phyloP scores from a whole-genome alignment of 306 rosid species.

The Prunus padus region DNA sequence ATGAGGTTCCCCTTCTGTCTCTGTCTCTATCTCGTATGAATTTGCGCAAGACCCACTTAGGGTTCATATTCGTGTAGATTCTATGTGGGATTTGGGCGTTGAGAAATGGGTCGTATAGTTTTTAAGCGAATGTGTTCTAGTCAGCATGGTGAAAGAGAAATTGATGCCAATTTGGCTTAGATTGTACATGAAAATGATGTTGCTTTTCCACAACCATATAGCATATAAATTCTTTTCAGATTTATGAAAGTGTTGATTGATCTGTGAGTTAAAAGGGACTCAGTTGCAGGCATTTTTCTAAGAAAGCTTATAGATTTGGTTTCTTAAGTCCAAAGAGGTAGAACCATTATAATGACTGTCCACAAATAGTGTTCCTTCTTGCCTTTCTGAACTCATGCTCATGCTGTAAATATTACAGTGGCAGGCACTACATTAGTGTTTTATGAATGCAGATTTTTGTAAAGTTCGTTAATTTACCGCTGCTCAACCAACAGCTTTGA shows the following conservation, averaged over 20 bases:
- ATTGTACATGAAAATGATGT: not conserved
- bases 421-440: too few species aligned
- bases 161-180: not conserved
- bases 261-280: not conserved
- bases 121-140: not conserved
- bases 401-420: not conserved
- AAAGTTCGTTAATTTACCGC: not conserved
- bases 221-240: not conserved
- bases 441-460: not conserved
- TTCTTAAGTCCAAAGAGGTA: not conserved
- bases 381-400: not conserved
- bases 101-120: not conserved
- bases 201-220: not conserved
- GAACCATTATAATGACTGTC: not conserved
- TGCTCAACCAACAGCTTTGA: not conserved
- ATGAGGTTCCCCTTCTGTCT: conserved; percentile 38
- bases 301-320: not conserved
- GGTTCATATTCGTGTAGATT: not conserved
- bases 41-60: not conserved
- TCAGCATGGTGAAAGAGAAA: not conserved
- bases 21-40: not conserved
- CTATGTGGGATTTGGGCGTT: not conserved
- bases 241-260: not conserved
- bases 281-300: not conserved
- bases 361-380: not conserved